These are phyloP conservation scores for Capsicum rhomboideum DNA, from an alignment of 257 asterid genomes.

Conservation along the genomic window DNA sequence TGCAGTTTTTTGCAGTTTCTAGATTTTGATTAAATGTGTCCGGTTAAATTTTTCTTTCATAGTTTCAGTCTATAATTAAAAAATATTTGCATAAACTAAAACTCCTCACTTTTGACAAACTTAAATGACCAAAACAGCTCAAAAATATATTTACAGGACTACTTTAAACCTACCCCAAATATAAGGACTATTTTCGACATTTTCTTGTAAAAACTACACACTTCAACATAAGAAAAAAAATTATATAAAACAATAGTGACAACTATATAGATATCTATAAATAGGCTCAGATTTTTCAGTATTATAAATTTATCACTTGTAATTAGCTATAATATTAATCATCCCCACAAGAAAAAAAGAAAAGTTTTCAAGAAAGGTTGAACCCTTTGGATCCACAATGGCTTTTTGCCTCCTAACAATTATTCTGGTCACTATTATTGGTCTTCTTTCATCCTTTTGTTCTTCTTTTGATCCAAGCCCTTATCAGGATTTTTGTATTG, in stretches of 20 bases:
- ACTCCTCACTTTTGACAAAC: not conserved
- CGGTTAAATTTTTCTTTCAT: not conserved
- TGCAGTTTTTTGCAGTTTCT: not conserved
- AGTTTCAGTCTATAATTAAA: not conserved
- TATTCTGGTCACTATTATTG: not conserved
- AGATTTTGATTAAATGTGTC: not conserved
- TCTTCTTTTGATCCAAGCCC: constrained; percentile 3
- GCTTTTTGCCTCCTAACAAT: not conserved
- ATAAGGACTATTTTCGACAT: not conserved
- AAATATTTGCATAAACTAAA: not conserved
- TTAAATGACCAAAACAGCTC: not conserved
- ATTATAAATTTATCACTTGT: not conserved
- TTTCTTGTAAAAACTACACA: not conserved
- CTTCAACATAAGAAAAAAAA: not conserved
- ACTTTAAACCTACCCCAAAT: not conserved
- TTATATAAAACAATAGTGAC: not conserved
- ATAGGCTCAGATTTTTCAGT: not conserved
- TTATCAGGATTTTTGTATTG: not conserved
- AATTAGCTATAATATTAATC: not conserved
- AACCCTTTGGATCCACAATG: not conserved
- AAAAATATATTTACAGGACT: not conserved
- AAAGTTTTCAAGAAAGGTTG: not conserved
- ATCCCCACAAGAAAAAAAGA: not conserved
- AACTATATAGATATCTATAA: not conserved
- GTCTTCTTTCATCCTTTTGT: not conserved